Base-by-base conservation (phyloP, 495 filamentous ascomycete genomes). In the Annulohypoxylon stygium region DNA sequence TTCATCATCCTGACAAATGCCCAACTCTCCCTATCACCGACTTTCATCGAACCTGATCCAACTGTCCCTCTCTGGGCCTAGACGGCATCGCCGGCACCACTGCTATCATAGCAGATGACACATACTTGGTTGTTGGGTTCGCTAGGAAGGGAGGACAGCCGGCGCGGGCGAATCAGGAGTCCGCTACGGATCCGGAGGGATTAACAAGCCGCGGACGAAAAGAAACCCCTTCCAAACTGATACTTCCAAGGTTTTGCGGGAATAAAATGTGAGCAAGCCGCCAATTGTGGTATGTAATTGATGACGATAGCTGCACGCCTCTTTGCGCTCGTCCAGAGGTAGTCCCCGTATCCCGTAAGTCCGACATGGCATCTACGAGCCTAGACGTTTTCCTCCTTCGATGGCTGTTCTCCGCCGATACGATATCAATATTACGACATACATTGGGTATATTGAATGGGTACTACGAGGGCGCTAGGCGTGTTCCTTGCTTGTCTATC, bases 221-320 rank as follows among this genome's bases (percentile, higher is more conserved):
- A 55, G 34, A 70, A 63, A 50, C 51, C 50, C 62, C 61, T 61
- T 58, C 48, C 1, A 25, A 61, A 63, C 26, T 55, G 55, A 62
- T 62, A 26, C 65, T 57, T 20, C 34, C 16, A 47, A 47, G 43
- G 43, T 47, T 47, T 48, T 16, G 54, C 51, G 70, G 65, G 66
- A 67, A 64, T 62, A 66, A 30, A 61, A 30, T 61, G 30, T 57
- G n/a, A 55, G 37, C 54, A 69, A 62, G 53, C 45, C 53, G 53
- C 60, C 23, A 43, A 36, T 58, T 16, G 33, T 26, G 25, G 34
- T 60, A 71, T 7, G 60, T 51, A 62, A 47, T 59, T 53, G 50
- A 63, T 45, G 60, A 36, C 67, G 34, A 62, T 74, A 74, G 34
- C 16, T 39, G 11, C 67, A 74, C 62, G 58, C 71, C 71, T 70